phyloP scores from a whole-genome alignment of 2,329 filamentous ascomycete species.

The Colletotrichum sojae region DNA sequence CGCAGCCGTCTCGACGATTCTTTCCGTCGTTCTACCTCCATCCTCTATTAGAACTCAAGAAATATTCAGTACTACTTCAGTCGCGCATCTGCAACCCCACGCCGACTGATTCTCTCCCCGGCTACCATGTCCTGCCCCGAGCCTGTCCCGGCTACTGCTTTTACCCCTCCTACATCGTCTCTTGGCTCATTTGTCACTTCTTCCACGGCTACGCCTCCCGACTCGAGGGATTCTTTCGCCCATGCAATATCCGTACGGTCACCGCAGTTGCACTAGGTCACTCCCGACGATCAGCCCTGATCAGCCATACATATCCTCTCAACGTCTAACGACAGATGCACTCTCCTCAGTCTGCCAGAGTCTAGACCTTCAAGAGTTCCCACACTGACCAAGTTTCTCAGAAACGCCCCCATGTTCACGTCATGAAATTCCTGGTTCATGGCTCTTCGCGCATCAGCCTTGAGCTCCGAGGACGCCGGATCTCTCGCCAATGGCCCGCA shows the following conservation, averaged over 20 bases:
- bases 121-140: not conserved
- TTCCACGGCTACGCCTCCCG: not conserved
- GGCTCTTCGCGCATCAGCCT: slow-evolving; percentile 5
- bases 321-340: slow-evolving; percentile 13
- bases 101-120: not conserved
- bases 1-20: not conserved
- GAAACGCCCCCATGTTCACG: slow-evolving; percentile 23
- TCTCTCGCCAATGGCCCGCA: slow-evolving; percentile 9
- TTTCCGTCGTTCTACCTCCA: not conserved
- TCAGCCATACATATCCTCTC: slow-evolving; percentile 12
- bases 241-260: slow-evolving; percentile 1
- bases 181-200: slow-evolving; percentile 11
- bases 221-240: slow-evolving; percentile 5
- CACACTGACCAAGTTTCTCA: slow-evolving; percentile 36
- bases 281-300: slow-evolving; percentile 14
- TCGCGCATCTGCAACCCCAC: not conserved
- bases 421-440: slow-evolving; percentile 18
- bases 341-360: slow-evolving; percentile 13
- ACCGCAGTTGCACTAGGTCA: slow-evolving; percentile 2
- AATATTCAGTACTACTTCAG: too few relatives aligned
- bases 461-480: not conserved
- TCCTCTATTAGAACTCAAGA: not conserved
- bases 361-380: slow-evolving; percentile 32
- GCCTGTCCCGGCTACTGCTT: not conserved
- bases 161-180: not conserved